phyloP scores from a whole-genome alignment of 192 early-diverging fungal species.

The Fimicolochytrium jonesii region DNA sequence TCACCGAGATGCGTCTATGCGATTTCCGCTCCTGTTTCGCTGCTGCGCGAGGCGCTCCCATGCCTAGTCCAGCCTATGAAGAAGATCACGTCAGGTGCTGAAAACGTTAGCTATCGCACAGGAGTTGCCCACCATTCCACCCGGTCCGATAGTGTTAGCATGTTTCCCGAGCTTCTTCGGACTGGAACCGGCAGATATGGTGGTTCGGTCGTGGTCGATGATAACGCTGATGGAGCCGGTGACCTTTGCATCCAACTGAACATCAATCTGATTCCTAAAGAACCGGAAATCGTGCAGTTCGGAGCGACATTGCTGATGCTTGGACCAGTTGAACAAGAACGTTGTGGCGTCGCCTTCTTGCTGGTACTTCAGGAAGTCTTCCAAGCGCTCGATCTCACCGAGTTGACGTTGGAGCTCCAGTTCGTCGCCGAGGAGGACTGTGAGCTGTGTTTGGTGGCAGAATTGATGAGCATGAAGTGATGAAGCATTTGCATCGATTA shows the following conservation, averaged over 20 bases:
- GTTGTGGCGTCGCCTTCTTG: slow-evolving; percentile 53
- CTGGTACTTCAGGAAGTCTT: slow-evolving; percentile 54
- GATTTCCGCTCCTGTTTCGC: slow-evolving; percentile 15
- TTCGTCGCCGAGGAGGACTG: slow-evolving; percentile 55
- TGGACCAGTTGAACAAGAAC: slow-evolving; percentile 53
- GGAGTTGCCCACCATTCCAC: too few species aligned
- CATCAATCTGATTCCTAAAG: slow-evolving; percentile 53
- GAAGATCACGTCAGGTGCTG: too few species aligned
- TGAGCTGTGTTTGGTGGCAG: slow-evolving; percentile 31
- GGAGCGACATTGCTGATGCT: slow-evolving; percentile 44
- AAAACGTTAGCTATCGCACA: not conserved
- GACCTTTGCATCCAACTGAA: slow-evolving; percentile 52
- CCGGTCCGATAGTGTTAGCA: too few species aligned
- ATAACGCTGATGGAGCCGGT: slow-evolving; percentile 26
- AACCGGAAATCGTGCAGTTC: slow-evolving; percentile 56
- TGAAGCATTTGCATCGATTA: too few species aligned
- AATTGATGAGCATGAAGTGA: too few species aligned
- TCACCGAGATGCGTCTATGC: slow-evolving; percentile 36
- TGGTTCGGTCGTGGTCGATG: slow-evolving; percentile 8
- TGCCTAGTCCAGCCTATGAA: slow-evolving; percentile 13
- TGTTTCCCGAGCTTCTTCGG: not conserved
- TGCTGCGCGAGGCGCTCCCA: slow-evolving; percentile 18
- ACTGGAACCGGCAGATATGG: not conserved
- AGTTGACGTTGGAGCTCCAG: slow-evolving; percentile 51
- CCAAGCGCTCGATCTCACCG: slow-evolving; percentile 52